Base-by-base conservation (phyloP, 306 rosid species). In the Cucumis hystrix region DNA sequence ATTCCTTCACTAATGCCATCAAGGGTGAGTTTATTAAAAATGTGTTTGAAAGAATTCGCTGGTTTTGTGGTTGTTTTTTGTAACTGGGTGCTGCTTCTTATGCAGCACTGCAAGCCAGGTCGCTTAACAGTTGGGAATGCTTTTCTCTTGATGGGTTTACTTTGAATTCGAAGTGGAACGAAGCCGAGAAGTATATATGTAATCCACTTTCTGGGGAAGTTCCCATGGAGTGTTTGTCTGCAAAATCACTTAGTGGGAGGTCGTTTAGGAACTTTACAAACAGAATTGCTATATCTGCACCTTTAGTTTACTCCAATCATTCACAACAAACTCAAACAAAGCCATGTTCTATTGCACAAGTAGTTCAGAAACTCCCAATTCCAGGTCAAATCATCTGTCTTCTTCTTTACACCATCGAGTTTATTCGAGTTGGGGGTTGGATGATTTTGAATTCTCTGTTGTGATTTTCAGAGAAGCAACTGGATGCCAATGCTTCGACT, bases 161-260 rank as follows among this genome's bases (percentile, higher is more conserved):
- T 58, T 82, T 95, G 80, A 91, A 95, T 82, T 90, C 99, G 6
- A 95, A 95, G 83, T 95, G 99, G 99, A 90, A 88, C 69, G 99
- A 95, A 76, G 99, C 99, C 74, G 99, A 95, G 82, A 95, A 86
- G 49, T 95, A 92, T 65, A 95, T 95, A 77, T 86, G 97, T 88
- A 95, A 95, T 43, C 99, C 99, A 56, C 85, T 86, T 76, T 95
- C 99, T 13, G 99, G 99, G 45, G 92, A 95, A 28, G 88, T 95
- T 33, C 99, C 99, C 58, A 75, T 89, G 84, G 99, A 95, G 83
- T 95, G 99, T 90, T 82, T 95, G 72, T 95, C 99, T 52, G 89
- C 97, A 56, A 95, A 92, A 85, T 89, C 99, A 56, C 92, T 88
- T 3, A 90, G 96, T 79, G 97, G 92, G 81, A 90, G 96, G 83